Conservation (phyloP, 2,329 filamentous ascomycete species). For the Nothophaeocryptopus gaeumannii region DNA sequence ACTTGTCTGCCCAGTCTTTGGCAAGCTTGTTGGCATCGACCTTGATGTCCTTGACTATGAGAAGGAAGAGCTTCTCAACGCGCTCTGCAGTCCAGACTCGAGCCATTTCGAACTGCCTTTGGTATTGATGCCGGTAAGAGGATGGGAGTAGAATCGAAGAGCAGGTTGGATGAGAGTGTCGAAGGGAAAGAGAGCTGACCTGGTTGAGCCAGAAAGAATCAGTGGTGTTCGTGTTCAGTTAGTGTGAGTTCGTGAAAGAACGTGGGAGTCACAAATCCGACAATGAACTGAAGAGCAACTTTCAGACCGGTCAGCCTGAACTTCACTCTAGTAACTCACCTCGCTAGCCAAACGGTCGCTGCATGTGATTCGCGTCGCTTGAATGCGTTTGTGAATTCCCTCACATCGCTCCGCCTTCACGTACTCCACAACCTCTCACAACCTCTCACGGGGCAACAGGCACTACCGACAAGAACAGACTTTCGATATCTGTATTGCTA, state of each 20-base stretch:
- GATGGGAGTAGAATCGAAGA: background rate
- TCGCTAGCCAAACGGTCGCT: no score
- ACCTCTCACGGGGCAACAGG: background rate
- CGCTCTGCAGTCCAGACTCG: conserved; percentile 23
- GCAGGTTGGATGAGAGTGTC: no score
- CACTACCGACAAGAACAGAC: background rate
- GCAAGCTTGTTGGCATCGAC: conserved; percentile 17
- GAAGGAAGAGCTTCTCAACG: conserved; percentile 27
- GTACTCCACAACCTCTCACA: no score
- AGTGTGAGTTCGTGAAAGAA: no score
- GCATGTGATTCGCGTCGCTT: no score
- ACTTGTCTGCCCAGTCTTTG: conserved; percentile 17
- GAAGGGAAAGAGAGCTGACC: no score
- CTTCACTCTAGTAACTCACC: no score
- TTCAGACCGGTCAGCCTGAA: background rate
- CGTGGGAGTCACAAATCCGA: background rate
- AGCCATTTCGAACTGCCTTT: conserved; percentile 14
- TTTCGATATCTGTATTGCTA: no score
- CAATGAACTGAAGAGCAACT: background rate
- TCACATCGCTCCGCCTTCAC: no score
- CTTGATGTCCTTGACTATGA: conserved; percentile 21
- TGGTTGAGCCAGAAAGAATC: no score
- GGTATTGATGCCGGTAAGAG: background rate
- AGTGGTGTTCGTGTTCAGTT: no score
- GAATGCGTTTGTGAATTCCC: no score